Percentiles rank a stretch among this genome's conserved stretches.
Conservation (phyloP, 176 grass and related monocot genomes). For the Aechmea fasciata region DNA sequence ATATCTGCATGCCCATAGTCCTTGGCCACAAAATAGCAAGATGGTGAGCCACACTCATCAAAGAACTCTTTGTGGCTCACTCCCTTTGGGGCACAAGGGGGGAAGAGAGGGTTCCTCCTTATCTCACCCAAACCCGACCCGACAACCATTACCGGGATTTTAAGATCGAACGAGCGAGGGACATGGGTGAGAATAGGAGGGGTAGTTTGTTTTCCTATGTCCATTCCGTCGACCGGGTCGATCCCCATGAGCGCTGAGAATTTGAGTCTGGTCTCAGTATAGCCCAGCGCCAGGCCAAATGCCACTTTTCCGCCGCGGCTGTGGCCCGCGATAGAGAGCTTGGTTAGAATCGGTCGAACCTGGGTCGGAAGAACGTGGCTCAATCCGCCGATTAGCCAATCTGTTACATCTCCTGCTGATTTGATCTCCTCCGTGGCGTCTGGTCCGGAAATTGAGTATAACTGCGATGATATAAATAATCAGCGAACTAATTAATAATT, state of each 20-base stretch:
- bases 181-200: constrained; percentile 49
- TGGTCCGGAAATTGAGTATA: constrained; percentile 51
- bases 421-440: constrained; percentile 62
- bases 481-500: background rate
- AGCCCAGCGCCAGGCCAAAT: constrained; percentile 47
- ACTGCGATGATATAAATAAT: constrained; percentile 15
- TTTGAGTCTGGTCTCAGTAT: constrained; percentile 19
- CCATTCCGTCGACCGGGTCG: constrained; percentile 86
- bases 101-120: constrained; percentile 30
- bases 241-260: constrained; percentile 61
- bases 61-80: constrained; percentile 64
- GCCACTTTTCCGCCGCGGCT: constrained; percentile 81
- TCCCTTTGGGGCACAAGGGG: constrained; percentile 48
- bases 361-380: constrained; percentile 6
- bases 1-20: constrained; percentile 80
- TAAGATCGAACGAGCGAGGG: constrained; percentile 14
- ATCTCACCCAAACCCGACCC: constrained; percentile 66
- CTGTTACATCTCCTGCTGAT: constrained; percentile 37
- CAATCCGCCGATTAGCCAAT: constrained; percentile 51
- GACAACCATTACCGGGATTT: constrained; percentile 50
- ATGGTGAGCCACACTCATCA: constrained; percentile 34
- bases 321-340: constrained; percentile 58
- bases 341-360: constrained; percentile 25
- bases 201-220: constrained; percentile 40
- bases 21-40: constrained; percentile 56